These are phyloP conservation scores for Cordyceps javanica DNA, from an alignment of 2,329 filamentous ascomycete genomes.

Conservation along the genomic window DNA sequence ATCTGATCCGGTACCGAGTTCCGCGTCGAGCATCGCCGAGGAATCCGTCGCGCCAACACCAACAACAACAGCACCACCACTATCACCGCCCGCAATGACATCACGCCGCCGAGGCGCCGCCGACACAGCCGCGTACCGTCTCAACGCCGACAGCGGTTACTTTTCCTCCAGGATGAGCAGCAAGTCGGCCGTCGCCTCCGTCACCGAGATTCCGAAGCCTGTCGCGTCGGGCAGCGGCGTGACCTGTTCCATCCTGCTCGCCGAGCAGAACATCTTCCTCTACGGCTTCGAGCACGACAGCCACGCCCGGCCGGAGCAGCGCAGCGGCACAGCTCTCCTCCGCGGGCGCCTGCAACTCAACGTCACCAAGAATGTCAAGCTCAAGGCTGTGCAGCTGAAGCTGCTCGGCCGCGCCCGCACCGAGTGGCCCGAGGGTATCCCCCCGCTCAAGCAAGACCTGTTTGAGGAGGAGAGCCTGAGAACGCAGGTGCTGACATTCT, in stretches of 20 bases:
- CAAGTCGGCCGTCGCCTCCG: slow-evolving; percentile 46
- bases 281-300: slow-evolving; percentile 72
- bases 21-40: background rate
- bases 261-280: slow-evolving; percentile 75
- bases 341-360: slow-evolving; percentile 77
- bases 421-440: slow-evolving; percentile 95
- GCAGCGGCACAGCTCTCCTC: slow-evolving; percentile 74
- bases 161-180: slow-evolving; percentile 29
- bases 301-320: slow-evolving; percentile 41
- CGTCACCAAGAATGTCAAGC: slow-evolving; percentile 83
- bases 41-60: background rate
- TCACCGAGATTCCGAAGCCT: slow-evolving; percentile 61
- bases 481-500: slow-evolving; percentile 86
- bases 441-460: slow-evolving; percentile 76
- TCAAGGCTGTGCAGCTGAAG: slow-evolving; percentile 84
- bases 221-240: slow-evolving; percentile 74
- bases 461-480: slow-evolving; percentile 80
- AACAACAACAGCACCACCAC: slow-evolving; percentile 5
- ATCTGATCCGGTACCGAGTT: background rate
- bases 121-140: background rate
- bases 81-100: background rate
- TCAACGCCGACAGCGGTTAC: background rate
- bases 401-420: slow-evolving; percentile 81
- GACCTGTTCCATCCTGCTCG: slow-evolving; percentile 65
- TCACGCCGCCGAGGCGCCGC: background rate